Evolutionary conservation across 148 eudicot species (phyloP), one percentile per base, ranked within the genome.

Genomic region (Camellia granthamiana): DNA sequence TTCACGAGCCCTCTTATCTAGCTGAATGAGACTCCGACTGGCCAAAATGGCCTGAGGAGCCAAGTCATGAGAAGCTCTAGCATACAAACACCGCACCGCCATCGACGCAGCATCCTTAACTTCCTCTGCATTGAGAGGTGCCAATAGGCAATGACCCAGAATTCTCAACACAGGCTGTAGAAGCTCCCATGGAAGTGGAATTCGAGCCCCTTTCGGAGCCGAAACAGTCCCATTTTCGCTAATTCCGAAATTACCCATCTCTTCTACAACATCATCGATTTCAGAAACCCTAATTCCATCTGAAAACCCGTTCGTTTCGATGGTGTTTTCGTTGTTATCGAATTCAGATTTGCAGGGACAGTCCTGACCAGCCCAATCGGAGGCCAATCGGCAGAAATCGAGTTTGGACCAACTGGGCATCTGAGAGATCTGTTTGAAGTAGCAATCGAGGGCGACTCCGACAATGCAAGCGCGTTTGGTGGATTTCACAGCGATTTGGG

Each of bases 161-260:
- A 95, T 92, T 82, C 97, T 91, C 77, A 95, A 74, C 72, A 88
- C 70, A 0, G 97, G 98, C 88, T 93, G 98, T 76, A 93, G 71
- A 49, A 95, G 82, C 87, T 95, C 98, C 98, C 97, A 95, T 0
- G 98, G 94, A 60, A 95, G 87, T 5, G 95, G 93, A 85, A 93
- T 91, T 62, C 92, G 84, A 15, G 72, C 81, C 30, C 89, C 91
- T 68, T 76, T 85, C 0, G 18, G 15, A 15, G 5, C 63, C 10
- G 59, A 80, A 76, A 5, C 49, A 18, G 43, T 63, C 7, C 68
- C 43, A 18, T 77, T 84, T 16, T 76, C 79, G 2, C 64, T 60
- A 41, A 79, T 82, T 60, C 11, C 86, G 61, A 82, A 38, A 67
- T 4, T 78, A 1, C 69, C 67, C 77, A 84, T 78, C 47, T 78